A percentile compares a stretch with the other conserved stretches of the same genome.
Conservation (phyloP, 306 rosid species). For the Inga leiocalycina region DNA sequence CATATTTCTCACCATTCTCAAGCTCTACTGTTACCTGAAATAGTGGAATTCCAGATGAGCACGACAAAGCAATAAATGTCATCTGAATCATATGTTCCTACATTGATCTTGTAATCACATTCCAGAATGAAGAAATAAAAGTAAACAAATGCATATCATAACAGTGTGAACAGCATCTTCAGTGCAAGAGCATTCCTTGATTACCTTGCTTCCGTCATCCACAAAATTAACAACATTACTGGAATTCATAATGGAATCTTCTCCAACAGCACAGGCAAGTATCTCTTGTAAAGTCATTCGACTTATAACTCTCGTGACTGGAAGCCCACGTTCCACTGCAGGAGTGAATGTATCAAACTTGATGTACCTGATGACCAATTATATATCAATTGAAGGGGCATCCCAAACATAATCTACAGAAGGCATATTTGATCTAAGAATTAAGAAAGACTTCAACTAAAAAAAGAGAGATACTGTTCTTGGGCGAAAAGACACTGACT, state of each 20-base stretch:
- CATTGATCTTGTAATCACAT: constrained; percentile 9
- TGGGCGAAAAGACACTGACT: constrained; percentile 8
- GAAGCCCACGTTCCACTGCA: constrained; percentile 94
- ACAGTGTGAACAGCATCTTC: constrained; percentile 26
- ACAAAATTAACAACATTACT: constrained; percentile 77
- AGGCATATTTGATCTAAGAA: constrained; percentile 4
- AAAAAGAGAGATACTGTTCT: constrained; percentile 13
- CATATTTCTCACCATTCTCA: constrained; percentile 78
- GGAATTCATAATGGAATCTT: constrained; percentile 64
- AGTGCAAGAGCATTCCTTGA: constrained; percentile 25
- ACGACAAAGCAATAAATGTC: constrained; percentile 30
- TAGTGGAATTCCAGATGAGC: constrained; percentile 20
- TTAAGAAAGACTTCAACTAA: background rate
- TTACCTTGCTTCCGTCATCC: constrained; percentile 84
- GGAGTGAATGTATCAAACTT: constrained; percentile 99
- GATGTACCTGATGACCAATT: constrained; percentile 80
- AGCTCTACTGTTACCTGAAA: constrained; percentile 77
- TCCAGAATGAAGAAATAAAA: constrained; percentile 28
- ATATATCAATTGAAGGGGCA: constrained; percentile 39
- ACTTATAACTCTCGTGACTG: constrained; percentile 95
- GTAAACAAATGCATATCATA: constrained; percentile 17
- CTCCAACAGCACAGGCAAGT: constrained; percentile 86
- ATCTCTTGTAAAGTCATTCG: constrained; percentile 89
- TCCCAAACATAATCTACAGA: constrained; percentile 14
- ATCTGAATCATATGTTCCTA: constrained; percentile 7